A percentile compares a stretch with the other conserved stretches of the same genome.
These are phyloP conservation scores for Lentinula novae-zelandiae DNA, from an alignment of 1,284 basidiomycete species.

Conservation along the genomic window DNA sequence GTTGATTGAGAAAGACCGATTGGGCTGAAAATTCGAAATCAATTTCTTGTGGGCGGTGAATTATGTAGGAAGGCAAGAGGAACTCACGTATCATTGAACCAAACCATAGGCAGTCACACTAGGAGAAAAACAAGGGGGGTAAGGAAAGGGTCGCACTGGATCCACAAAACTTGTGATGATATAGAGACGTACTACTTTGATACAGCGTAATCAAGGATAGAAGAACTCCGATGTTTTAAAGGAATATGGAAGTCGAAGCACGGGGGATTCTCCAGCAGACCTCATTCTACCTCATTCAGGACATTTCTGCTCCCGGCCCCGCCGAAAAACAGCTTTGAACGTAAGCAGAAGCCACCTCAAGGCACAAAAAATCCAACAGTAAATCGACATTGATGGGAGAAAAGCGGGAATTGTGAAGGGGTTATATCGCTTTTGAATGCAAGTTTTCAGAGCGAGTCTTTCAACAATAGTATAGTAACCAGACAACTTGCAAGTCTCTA, in stretches of 20 bases:
- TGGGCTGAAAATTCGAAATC: neutral
- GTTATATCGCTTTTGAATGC: no score
- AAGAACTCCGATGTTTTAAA: neutral
- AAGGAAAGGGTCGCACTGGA: neutral
- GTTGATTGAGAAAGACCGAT: neutral
- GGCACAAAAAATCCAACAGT: no score
- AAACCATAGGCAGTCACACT: neutral
- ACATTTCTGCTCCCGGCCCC: neutral
- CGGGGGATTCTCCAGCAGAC: neutral
- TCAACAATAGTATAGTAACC: no score
- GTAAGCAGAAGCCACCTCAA: neutral
- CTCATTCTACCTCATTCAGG: neutral
- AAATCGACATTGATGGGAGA: neutral
- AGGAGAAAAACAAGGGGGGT: neutral
- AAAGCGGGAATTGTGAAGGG: no score
- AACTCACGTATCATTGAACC: neutral
- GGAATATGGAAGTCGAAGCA: neutral
- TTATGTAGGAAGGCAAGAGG: no score
- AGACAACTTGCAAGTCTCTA: no score
- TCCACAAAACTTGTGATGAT: neutral
- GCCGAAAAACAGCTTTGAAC: neutral
- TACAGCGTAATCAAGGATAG: neutral
- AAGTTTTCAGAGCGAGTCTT: no score
- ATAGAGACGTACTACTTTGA: neutral
- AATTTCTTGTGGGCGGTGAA: no score